Base-by-base conservation (phyloP, 1,284 basidiomycete species). In the Phellopilus nigrolimitatus region DNA sequence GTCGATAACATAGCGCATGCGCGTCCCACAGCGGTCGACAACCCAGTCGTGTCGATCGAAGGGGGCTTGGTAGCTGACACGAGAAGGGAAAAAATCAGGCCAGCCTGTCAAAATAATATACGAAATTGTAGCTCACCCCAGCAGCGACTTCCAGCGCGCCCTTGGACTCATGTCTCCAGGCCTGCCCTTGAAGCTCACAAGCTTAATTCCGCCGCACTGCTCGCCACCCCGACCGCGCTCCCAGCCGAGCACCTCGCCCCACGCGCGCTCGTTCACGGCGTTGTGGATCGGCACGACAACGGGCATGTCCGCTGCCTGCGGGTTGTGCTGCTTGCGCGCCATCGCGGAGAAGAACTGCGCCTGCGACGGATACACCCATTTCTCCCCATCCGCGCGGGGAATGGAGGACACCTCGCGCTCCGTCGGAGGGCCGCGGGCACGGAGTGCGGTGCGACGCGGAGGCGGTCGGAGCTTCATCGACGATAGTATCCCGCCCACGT, bases 311-410 rank as follows among this genome's bases (percentile, higher is more conserved):
- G 75, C 65, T 13, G 85, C 80, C 15, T 84, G 77, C 3, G 88
- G 88, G 54, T 87, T 81, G 66, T 95, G 89, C 63, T 97, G 82
- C 71, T 99, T 99, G 53, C 95, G 83, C 55, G 85, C 79, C 84
- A 99, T 94, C 6, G 97, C 97, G 19, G 88, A 77, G 69, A 90
- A 99, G 76, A 99, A 99, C 70, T 98, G 95, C 13, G 88, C 82
- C 62, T 97, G 91, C 9, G 95, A 98, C n/a, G 95, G 95, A 68
- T 99, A 99, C 27, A 97, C 90, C 95, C 95, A 99, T 55, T 92
- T 88, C 39, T 75, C 74, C 48, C 80, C 79, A 37, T 73, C 68
- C 10, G 71, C 61, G 60, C 86, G 82, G 6, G 95, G 95, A 64
- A 98, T 98, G 12, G 91, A 90, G 4, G 95, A 97, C 24, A 82